Percentiles rank a stretch among this genome's conserved stretches.
phyloP scores from a whole-genome alignment of 1,284 basidiomycete genomes.

The Termitomyces sp. region DNA sequence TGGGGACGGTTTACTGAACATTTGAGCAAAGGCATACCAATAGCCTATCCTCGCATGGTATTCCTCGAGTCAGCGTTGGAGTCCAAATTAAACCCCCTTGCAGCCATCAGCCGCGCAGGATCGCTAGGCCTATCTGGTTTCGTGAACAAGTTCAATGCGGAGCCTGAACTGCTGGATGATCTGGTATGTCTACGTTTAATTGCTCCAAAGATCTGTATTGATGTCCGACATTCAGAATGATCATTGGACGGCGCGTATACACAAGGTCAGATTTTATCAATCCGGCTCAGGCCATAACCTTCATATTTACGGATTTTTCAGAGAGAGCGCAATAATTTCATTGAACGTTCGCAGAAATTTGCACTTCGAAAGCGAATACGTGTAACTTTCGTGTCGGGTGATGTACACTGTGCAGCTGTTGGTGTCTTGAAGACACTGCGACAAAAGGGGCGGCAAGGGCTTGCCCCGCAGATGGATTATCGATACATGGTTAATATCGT shows the following conservation, averaged over 20 bases:
- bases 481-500: conserved; percentile 87
- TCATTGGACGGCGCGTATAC: conserved; percentile 81
- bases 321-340: conserved; percentile 88
- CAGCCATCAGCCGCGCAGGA: conserved; percentile 62
- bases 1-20: background rate
- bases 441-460: conserved; percentile 41
- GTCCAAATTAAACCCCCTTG: conserved; percentile 79
- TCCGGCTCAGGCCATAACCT: background rate
- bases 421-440: conserved; percentile 70
- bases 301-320: conserved; percentile 25
- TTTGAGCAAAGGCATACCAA: conserved; percentile 53
- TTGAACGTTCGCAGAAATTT: conserved; percentile 73
- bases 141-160: conserved; percentile 89
- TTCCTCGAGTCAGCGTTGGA: conserved; percentile 79
- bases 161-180: conserved; percentile 90
- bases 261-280: conserved; percentile 51
- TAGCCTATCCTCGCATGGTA: conserved; percentile 91
- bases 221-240: conserved; percentile 56
- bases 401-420: conserved; percentile 88
- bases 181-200: conserved; percentile 42
- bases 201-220: background rate
- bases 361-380: conserved; percentile 60
- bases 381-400: conserved; percentile 83
- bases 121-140: conserved; percentile 70
- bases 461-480: conserved; percentile 56